phyloP scores from a whole-genome alignment of 148 eudicot genomes.

The Euryodendron excelsum region DNA sequence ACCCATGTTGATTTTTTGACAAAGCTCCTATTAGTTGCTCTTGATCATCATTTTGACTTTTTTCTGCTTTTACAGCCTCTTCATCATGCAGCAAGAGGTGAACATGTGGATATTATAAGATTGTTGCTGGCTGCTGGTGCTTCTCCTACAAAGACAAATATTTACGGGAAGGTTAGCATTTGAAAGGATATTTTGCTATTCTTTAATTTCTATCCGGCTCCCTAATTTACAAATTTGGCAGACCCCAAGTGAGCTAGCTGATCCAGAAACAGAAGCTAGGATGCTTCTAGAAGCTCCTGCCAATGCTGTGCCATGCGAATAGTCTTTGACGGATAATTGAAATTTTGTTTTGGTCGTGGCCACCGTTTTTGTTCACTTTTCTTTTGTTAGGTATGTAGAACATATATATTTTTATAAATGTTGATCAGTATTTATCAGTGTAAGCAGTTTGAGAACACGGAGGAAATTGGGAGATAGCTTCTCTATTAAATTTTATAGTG shows the following conservation, averaged over 20 bases:
- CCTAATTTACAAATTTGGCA: constrained; percentile 23
- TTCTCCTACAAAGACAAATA: constrained; percentile 55
- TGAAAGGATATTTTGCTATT: background rate
- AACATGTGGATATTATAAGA: constrained; percentile 56
- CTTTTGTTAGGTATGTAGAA: background rate
- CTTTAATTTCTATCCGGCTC: background rate
- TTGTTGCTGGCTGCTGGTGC: constrained; percentile 75
- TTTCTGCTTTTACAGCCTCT: constrained; percentile 58
- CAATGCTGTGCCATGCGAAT: constrained; percentile 26
- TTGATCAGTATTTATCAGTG: background rate
- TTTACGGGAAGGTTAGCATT: constrained; percentile 61
- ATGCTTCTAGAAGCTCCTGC: constrained; percentile 53
- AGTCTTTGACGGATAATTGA: background rate
- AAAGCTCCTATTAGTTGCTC: background rate
- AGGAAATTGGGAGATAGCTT: background rate
- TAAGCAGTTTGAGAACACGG: background rate
- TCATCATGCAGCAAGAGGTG: constrained; percentile 97
- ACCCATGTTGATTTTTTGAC: background rate
- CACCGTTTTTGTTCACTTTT: background rate
- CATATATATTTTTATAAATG: background rate
- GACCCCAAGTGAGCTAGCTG: constrained; percentile 62
- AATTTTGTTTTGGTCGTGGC: background rate
- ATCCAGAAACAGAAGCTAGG: constrained; percentile 43
- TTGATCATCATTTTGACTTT: background rate
- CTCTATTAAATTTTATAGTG: background rate